Evolutionary conservation across 495 filamentous ascomycete genomes (phyloP), one percentile per base, ranked within the genome.

Genomic region (Aspergillus nanangensis): DNA sequence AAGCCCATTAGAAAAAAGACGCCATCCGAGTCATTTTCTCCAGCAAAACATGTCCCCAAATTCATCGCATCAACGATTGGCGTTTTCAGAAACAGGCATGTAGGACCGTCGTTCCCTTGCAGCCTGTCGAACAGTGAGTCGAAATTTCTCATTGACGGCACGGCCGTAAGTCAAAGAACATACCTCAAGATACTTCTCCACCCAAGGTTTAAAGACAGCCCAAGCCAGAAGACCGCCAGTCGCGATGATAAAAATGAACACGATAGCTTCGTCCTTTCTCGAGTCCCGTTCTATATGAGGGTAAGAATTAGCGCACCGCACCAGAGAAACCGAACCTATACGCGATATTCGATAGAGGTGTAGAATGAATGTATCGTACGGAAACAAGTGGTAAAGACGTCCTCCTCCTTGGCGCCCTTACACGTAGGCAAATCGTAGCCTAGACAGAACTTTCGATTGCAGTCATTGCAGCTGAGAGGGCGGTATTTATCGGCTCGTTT

Each of bases 401-500:
- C 90, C 43, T 86, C 85, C 61, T 94, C 84, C 58, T 83, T 82
- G n/a, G 84, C 86, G 34, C 76, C 81, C 56, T 90, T 86, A 67
- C 93, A 97, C 45, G 87, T 90, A 9, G 90, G 87, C 21, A 96
- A 69, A 50, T 87, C 81, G 45, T 95, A 90, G 39, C 78, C 74
- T 15, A 95, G 72, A 62, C 93, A 98, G 67, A 94, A 96, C 57
- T 85, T 83, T 50, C 88, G 84, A 59, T 89, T 97, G 69, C 93
- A 98, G 57, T 93, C 86, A 33, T 77, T 81, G 69, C 93, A 98
- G 25, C 71, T 82, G 21, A 75, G 51, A 9, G 67, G 55, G 8
- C 69, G 56, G 53, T 72, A 62, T 54, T 69, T 61, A 24, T 57
- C 47, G 3, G 58, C 56, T 33, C 62, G 38, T 32, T 55, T 50